phyloP scores from a whole-genome alignment of 2,329 filamentous ascomycete species.

The Colletotrichum sp. region DNA sequence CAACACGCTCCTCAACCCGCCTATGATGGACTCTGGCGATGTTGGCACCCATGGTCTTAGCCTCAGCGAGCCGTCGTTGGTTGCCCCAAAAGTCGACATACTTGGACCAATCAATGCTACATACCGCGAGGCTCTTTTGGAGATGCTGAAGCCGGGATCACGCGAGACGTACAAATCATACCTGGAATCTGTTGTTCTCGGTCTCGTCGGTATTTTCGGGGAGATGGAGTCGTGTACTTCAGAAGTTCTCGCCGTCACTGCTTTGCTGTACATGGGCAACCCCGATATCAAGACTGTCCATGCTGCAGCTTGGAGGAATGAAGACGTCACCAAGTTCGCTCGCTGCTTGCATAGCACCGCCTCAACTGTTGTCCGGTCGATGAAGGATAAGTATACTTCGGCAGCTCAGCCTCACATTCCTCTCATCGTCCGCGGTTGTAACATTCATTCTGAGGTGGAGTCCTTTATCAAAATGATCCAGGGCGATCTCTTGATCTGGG shows the following conservation, averaged over 20 bases:
- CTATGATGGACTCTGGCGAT: not conserved
- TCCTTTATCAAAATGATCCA: not conserved
- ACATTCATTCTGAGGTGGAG: not conserved
- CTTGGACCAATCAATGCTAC: no score
- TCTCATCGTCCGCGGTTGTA: not conserved
- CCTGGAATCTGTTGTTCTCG: no score
- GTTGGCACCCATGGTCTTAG: no score
- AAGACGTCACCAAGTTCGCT: not conserved
- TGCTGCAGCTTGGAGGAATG: not conserved
- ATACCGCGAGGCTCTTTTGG: no score
- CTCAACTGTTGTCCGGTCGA: not conserved
- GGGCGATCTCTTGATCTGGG: not conserved
- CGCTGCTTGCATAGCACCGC: not conserved
- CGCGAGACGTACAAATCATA: no score
- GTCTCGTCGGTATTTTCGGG: no score
- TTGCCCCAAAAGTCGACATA: no score
- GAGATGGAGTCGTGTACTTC: not conserved
- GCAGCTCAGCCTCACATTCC: not conserved
- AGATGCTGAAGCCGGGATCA: no score
- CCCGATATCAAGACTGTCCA: not conserved
- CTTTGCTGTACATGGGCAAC: not conserved
- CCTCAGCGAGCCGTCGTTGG: no score
- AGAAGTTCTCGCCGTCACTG: not conserved
- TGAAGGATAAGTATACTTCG: not conserved
- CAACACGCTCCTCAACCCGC: not conserved